phyloP scores from a whole-genome alignment of 352 stramenopile genomes.

The Pythium graminicola region DNA sequence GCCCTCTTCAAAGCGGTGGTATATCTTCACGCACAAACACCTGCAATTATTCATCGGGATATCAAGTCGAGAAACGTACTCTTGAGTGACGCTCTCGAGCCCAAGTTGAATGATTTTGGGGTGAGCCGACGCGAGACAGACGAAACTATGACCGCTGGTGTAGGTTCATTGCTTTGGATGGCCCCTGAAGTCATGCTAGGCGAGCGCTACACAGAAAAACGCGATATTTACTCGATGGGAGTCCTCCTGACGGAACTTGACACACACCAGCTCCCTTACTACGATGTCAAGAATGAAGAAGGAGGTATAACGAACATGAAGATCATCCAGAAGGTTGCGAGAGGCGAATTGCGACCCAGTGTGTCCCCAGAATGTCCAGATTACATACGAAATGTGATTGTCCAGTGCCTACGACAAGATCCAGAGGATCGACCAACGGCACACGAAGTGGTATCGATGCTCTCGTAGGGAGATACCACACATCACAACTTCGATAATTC shows the following conservation, averaged over 20 bases:
- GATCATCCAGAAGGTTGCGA: background rate
- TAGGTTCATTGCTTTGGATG: conserved; percentile 35
- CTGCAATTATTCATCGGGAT: conserved; percentile 25
- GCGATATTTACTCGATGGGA: conserved; percentile 34
- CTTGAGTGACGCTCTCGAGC: conserved; percentile 22
- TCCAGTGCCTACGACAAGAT: background rate
- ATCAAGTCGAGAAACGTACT: conserved; percentile 30
- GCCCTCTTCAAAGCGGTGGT: conserved; percentile 20
- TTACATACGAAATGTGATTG: background rate
- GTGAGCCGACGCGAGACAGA: conserved; percentile 19
- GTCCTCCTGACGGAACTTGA: conserved; percentile 30
- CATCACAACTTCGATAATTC: too few species aligned
- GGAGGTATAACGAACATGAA: background rate
- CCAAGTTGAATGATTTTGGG: conserved; percentile 41
- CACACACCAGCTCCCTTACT: conserved; percentile 25
- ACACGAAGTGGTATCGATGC: too few species aligned
- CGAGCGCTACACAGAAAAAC: conserved; percentile 30
- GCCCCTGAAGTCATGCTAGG: conserved; percentile 38
- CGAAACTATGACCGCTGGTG: conserved; percentile 32
- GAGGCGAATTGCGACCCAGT: background rate
- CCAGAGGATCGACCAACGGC: too few species aligned
- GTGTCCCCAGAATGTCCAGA: background rate
- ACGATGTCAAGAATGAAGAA: conserved; percentile 11
- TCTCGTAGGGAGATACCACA: too few species aligned
- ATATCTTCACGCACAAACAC: conserved; percentile 24